A percentile compares a stretch with the other conserved stretches of the same genome.
Conservation (phyloP, 306 rosid species). For the Sesbania bispinosa region DNA sequence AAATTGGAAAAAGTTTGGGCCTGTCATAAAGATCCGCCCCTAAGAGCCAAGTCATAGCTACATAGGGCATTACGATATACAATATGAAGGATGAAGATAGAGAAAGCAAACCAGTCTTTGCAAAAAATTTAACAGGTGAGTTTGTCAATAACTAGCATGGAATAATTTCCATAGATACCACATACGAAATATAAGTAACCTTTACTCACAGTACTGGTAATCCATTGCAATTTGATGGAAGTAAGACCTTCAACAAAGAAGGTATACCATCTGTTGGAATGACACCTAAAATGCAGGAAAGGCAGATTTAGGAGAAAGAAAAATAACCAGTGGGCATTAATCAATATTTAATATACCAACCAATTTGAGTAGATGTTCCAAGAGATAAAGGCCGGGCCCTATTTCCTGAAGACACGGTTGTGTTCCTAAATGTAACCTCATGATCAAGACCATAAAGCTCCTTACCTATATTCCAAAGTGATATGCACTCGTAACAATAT, state of each 20-base stretch:
- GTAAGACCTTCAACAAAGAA: constrained; percentile 83
- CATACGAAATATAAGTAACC: not conserved
- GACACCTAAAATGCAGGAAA: constrained; percentile 54
- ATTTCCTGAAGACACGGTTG: constrained; percentile 63
- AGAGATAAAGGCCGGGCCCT: constrained; percentile 71
- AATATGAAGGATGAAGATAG: not conserved
- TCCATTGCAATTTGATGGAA: constrained; percentile 78
- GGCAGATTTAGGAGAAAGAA: not conserved
- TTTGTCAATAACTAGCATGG: constrained; percentile 3
- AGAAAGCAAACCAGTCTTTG: not conserved
- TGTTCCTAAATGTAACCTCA: constrained; percentile 71
- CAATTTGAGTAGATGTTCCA: constrained; percentile 94
- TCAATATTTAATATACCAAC: constrained; percentile 46
- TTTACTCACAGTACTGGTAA: constrained; percentile 73
- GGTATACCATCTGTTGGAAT: constrained; percentile 96
- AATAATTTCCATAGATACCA: not conserved
- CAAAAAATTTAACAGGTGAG: not conserved
- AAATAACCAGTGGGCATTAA: not conserved
- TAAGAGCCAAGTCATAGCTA: not conserved
- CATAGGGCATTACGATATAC: not conserved
- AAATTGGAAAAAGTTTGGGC: too few relatives aligned
- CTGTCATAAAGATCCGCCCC: too few relatives aligned
- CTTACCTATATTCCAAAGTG: constrained; percentile 50
- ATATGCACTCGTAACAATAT: not conserved
- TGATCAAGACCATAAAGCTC: constrained; percentile 84